Base-by-base conservation (phyloP, 805 yeast genomes). In the Ogataea pini region DNA sequence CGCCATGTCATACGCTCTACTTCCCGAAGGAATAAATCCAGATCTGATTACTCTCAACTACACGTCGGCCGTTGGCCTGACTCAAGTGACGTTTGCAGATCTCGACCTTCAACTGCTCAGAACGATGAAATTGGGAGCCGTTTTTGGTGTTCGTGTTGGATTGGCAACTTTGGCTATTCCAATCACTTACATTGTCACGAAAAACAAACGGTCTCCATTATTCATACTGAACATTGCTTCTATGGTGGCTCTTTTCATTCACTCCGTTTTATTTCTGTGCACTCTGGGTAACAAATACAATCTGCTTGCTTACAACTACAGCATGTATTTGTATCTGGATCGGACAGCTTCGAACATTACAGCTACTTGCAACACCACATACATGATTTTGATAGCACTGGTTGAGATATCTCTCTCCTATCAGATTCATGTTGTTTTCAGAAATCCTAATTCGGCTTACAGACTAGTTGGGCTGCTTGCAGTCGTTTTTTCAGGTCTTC, bases 381-480 rank as follows among this genome's bases (percentile, higher is more conserved):
- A 83, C 53, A 72, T 83, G 4, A 51, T 89, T 10, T 67, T 89
- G 37, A 75, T 88, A 16, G 68, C 75, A 0, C 70, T 79, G 8
- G 78, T 91, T 46, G 86, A 89, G 63, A 52, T 70, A 0, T 83
- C 94, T 0, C 67, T 92, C 59, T 73, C 83, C 1, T 81, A 81
- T 61, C 98, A 92, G 68, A 78, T 86, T 7, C 76, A 72, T 52
- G 78, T 85, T 27, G 82, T 94, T 42, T 88, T 88, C 69, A 74
- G 78, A 47, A 72, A 78, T n/a, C 80, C 83, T 16, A 74, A 73
- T n/a, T 33, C 54, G 10, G 36, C 49, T 7, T 69, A 76, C 25
- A 72, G 69, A 34, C 64, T 57, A 22, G 50, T 78, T 29, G 78
- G 83, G 1, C 47, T 63, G 32, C 5, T 66, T 0, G 60, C 79